phyloP scores from a whole-genome alignment of 1,284 basidiomycete species.

The Rhodotorula mucilaginosa region DNA sequence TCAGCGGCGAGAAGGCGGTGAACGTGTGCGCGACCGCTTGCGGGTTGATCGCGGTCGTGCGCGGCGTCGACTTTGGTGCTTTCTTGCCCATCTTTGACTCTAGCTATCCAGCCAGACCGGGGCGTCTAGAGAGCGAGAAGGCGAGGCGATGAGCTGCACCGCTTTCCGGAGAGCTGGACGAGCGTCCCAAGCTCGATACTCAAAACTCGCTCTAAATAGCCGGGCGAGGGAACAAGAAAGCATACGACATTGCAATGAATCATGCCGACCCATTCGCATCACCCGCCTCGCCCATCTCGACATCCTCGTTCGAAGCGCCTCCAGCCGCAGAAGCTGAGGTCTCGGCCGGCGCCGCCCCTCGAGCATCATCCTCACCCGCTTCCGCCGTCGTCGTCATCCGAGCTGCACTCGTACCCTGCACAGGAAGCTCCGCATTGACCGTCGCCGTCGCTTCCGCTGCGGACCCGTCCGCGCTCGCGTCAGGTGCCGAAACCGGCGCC shows the following conservation, averaged over 20 bases:
- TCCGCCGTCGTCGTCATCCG: conserved; percentile 33
- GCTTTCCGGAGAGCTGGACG: not conserved
- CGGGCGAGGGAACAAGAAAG: not conserved
- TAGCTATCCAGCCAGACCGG: too few relatives aligned
- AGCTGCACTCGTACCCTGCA: conserved; percentile 35
- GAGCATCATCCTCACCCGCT: conserved; percentile 26
- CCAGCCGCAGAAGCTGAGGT: not conserved
- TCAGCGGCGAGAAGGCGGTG: conserved; percentile 19
- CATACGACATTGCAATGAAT: conserved; percentile 3
- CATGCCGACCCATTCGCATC: conserved; percentile 6
- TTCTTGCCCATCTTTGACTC: conserved; percentile 36
- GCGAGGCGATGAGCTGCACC: not conserved
- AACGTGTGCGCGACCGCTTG: conserved; percentile 23
- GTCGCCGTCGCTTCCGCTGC: not conserved
- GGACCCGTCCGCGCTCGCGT: not conserved
- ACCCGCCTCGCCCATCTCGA: conserved; percentile 12
- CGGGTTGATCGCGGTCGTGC: conserved; percentile 42
- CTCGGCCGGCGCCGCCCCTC: not conserved
- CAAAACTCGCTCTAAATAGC: not conserved
- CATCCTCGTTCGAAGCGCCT: conserved; percentile 5
- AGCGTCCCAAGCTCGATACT: not conserved
- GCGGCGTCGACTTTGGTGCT: conserved; percentile 16
- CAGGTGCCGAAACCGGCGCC: not conserved
- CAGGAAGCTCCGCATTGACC: conserved; percentile 17
- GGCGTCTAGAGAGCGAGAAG: not conserved